These are phyloP conservation scores for Backusella macrospora DNA, from an alignment of 192 early-diverging fungal species.

Conservation along the genomic window DNA sequence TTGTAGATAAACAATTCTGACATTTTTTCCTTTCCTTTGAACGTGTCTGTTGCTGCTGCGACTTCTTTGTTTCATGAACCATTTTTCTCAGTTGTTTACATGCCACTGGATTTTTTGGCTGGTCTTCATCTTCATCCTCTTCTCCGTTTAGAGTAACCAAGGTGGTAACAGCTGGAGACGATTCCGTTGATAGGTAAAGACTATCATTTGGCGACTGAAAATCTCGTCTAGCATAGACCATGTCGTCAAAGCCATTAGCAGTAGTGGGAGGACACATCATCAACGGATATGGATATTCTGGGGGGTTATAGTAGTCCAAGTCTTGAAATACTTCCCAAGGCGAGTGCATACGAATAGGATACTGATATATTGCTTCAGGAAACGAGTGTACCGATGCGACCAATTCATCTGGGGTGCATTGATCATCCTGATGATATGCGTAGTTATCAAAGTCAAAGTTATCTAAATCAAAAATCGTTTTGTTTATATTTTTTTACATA, in stretches of 20 bases:
- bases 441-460: neutral
- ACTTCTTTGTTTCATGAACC: neutral
- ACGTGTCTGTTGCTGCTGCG: neutral
- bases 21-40: constrained; percentile 25
- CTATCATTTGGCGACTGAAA: neutral
- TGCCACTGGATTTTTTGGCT: neutral
- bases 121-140: neutral
- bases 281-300: neutral
- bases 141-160: neutral
- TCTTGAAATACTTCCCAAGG: neutral
- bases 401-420: neutral
- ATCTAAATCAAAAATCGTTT: constrained; percentile 4
- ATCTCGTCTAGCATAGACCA: neutral
- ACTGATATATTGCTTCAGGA: neutral
- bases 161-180: neutral
- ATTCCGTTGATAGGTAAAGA: neutral
- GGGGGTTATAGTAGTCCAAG: neutral
- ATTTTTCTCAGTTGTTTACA: neutral
- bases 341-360: neutral
- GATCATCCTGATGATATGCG: neutral
- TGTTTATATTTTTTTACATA: neutral
- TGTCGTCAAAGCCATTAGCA: neutral
- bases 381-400: neutral
- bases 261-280: neutral
- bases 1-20: constrained; percentile 29